Base-by-base conservation (phyloP, 805 yeast genomes). In the Metschnikowia similis region DNA sequence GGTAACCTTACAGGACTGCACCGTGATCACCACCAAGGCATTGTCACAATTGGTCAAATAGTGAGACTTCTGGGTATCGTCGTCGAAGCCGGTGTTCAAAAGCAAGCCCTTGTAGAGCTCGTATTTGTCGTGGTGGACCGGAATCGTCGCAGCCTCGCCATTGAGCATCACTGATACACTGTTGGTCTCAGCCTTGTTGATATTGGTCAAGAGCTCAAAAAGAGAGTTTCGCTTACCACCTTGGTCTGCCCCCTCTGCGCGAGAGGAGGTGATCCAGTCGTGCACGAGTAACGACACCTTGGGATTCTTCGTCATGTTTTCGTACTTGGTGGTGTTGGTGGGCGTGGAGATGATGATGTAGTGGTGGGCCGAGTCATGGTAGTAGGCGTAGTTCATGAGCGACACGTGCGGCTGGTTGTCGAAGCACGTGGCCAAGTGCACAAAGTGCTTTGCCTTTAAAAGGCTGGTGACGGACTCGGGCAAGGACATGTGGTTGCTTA, bases 361-460 rank as follows among this genome's bases (percentile, higher is more conserved):
- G 30, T 81, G 76, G 21, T 61, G 64, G 36, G 73, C 74, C 10
- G 65, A 67, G 26, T 66, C 67, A 41, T 67, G 67, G 49, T 71
- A 73, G 63, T 83, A 88, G 4, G 91, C 83, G 67, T 88, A 92
- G 68, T 89, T 92, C 98, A 92, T 92, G 55, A 92, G 75, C 16
- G 94, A 81, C 3, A 90, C 96, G 53, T 91, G 94, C 6, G 98
- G 98, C 41, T 81, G 66, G 58, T 85, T 76, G 40, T 87, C 77
- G 46, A 74, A 71, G 51, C 89, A 80, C 1, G 98, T 92, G 2
- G 92, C 97, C 42, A 91, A 74, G 65, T 91, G 97, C 36, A 91
- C 81, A 65, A 82, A 86, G 54, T 84, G 78, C 9, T 89, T 84
- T 11, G 79, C 74, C 51, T 81, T 74, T 35, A 87, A 72, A 35